Base-by-base conservation (phyloP, 1,284 basidiomycete genomes). In the Apiotrichum mycotoxinovorans region DNA sequence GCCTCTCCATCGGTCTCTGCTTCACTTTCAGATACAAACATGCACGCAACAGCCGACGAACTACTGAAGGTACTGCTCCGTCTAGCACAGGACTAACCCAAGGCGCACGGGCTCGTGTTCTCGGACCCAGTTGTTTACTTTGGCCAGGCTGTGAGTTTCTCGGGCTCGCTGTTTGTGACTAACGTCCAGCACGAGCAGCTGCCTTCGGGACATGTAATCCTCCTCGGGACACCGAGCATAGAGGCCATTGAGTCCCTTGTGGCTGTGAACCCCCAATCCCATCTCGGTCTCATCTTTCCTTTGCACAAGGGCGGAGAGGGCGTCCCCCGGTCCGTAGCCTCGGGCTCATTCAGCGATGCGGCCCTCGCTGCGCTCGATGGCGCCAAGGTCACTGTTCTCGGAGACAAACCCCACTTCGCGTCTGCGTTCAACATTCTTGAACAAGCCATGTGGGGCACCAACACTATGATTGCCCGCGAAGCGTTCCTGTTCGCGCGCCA, bases 381-480 rank as follows among this genome's bases (percentile, higher is more conserved):
- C 25, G 43, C 22, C 18, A 45, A 27, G 15, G 46, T 35, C 10
- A 38, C 43, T 14, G 43, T 34, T 25, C 56, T 57, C 26, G 56
- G 56, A 0, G 40, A 52, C 3, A 33, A 40, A 20, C 27, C 40
- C 20, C 12, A 18, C 1, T 12, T 40, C 4, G 56, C 56, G 0
- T 40, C 56, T 0, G 41, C 41, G 7, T 57, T 25, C 40, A 41
- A 37, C 18, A 42, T 57, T 4, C 14, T 53, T 14, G 56, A 57
- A 35, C 41, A 49, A 18, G 51, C 41, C 7, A 34, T 57, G 46
- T 49, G 51, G 33, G 56, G 35, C 3, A 33, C 42, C 9, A 49
- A 50, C 46, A 45, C 45, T 2, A 50, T 55, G 47, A 50, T 55
- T 18, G 54, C 47, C 2, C 42, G 56, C 26, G 51, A 57, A 30